Percentiles rank a stretch among this genome's conserved stretches.
phyloP scores from a whole-genome alignment of 1,139 yeast species.

The Kodamaea sp. region DNA sequence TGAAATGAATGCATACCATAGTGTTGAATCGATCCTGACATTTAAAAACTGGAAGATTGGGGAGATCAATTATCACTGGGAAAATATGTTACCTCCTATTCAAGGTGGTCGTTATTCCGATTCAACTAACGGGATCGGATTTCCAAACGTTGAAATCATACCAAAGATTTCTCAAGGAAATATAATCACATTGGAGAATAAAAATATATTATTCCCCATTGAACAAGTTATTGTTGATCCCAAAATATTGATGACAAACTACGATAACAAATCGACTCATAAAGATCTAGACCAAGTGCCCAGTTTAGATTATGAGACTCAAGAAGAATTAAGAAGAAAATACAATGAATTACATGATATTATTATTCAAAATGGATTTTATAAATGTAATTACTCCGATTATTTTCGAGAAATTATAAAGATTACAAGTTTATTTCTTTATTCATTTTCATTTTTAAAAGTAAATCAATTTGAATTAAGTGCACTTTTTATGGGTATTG shows the following conservation, averaged over 20 bases:
- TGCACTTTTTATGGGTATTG: slow-evolving; percentile 66
- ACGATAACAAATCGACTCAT: slow-evolving; percentile 53
- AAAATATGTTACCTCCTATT: slow-evolving; percentile 78
- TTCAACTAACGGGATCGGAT: slow-evolving; percentile 31
- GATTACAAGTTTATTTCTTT: slow-evolving; percentile 50
- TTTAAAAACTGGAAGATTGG: slow-evolving; percentile 65
- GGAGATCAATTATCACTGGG: slow-evolving; percentile 58
- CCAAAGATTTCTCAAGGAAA: slow-evolving; percentile 52
- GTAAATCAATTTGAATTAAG: slow-evolving; percentile 47
- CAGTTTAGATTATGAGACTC: slow-evolving; percentile 63
- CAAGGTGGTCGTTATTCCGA: slow-evolving; percentile 66
- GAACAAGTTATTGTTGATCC: slow-evolving; percentile 50
- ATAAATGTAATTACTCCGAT: slow-evolving; percentile 69
- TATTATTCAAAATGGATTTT: slow-evolving; percentile 56
- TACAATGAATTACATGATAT: slow-evolving; percentile 60
- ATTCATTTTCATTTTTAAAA: slow-evolving; percentile 49
- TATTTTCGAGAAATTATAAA: slow-evolving; percentile 66
- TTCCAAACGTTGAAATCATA: slow-evolving; percentile 27
- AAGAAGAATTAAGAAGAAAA: slow-evolving; percentile 49
- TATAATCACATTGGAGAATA: slow-evolving; percentile 36
- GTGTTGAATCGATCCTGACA: slow-evolving; percentile 48
- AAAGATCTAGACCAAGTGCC: slow-evolving; percentile 58
- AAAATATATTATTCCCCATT: slow-evolving; percentile 36
- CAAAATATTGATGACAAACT: slow-evolving; percentile 48
- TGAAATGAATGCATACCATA: slow-evolving; percentile 82